These are phyloP conservation scores for Isochrysis galbana DNA, from an alignment of 78 protist genomes.

Conservation along the genomic window DNA sequence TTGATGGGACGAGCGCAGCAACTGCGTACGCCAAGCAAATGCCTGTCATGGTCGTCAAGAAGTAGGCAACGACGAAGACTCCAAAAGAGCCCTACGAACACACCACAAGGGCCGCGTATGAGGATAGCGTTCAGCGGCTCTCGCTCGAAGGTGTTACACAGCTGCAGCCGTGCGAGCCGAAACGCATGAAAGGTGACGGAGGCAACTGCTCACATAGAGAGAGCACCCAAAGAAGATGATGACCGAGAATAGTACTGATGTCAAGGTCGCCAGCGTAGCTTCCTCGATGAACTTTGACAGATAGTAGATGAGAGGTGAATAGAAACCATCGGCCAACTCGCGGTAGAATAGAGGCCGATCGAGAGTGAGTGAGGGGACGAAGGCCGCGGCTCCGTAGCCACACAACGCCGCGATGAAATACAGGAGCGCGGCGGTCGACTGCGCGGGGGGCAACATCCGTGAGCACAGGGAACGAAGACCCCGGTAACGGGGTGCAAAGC, in stretches of 20 bases:
- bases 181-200: no score
- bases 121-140: no score
- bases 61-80: neutral
- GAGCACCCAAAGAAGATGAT: neutral
- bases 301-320: neutral
- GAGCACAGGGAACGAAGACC: no score
- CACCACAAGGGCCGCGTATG: no score
- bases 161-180: no score
- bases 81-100: neutral
- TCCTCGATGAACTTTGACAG: conserved; percentile 23
- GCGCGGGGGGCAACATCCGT: neutral
- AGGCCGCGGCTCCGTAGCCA: conserved; percentile 45
- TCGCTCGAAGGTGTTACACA: no score
- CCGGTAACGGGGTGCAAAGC: no score
- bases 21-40: conserved; percentile 16
- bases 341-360: conserved; percentile 40
- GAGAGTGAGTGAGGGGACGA: conserved; percentile 31
- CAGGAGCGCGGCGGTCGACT: conserved; percentile 20
- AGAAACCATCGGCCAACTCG: conserved; percentile 27
- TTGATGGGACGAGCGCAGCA: neutral
- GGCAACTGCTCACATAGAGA: no score
- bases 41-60: neutral
- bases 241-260: conserved; percentile 19
- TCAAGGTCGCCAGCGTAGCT: neutral
- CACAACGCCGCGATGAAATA: conserved; percentile 24